Percentiles rank a stretch among this genome's conserved stretches.
Conservation (phyloP, 2,329 filamentous ascomycete species). For the Phyllosticta citrichinensis region DNA sequence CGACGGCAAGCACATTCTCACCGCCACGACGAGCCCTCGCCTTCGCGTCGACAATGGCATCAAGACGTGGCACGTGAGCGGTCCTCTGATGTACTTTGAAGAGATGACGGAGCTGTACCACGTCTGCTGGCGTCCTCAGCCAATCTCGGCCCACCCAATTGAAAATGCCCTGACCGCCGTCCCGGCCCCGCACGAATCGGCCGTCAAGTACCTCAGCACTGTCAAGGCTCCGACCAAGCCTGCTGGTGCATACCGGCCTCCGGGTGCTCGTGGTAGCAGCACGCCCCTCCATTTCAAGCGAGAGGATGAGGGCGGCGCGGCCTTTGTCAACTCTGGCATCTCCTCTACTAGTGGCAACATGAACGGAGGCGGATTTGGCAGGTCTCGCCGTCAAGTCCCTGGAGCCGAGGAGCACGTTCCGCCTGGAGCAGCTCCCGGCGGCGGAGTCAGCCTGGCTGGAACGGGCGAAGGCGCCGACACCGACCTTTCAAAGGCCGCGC, state of each 20-base stretch:
- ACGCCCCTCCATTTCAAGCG: constrained; percentile 95
- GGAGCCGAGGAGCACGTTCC: constrained; percentile 67
- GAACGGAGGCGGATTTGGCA: constrained; percentile 69
- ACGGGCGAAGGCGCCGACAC: constrained; percentile 58
- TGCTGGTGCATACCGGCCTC: constrained; percentile 91
- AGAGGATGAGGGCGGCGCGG: constrained; percentile 89
- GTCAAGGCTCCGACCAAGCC: constrained; percentile 94
- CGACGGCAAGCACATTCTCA: constrained; percentile 90
- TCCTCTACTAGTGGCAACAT: constrained; percentile 45
- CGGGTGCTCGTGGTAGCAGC: constrained; percentile 77
- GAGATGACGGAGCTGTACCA: constrained; percentile 93
- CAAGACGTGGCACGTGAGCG: constrained; percentile 87
- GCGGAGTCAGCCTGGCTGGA: constrained; percentile 54
- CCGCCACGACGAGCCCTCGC: constrained; percentile 91
- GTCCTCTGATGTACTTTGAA: constrained; percentile 85
- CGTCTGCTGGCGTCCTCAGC: constrained; percentile 72
- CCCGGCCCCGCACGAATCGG: constrained; percentile 73
- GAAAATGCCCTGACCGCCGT: constrained; percentile 64
- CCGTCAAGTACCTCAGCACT: constrained; percentile 68
- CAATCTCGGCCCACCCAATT: constrained; percentile 48
- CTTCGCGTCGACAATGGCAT: constrained; percentile 95
- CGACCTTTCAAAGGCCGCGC: constrained; percentile 67
- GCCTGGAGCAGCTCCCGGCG: constrained; percentile 59
- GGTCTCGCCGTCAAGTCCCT: constrained; percentile 64
- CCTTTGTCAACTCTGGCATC: constrained; percentile 72